phyloP scores from a whole-genome alignment of 2,329 filamentous ascomycete genomes.

The Stagonosporopsis tanaceti region DNA sequence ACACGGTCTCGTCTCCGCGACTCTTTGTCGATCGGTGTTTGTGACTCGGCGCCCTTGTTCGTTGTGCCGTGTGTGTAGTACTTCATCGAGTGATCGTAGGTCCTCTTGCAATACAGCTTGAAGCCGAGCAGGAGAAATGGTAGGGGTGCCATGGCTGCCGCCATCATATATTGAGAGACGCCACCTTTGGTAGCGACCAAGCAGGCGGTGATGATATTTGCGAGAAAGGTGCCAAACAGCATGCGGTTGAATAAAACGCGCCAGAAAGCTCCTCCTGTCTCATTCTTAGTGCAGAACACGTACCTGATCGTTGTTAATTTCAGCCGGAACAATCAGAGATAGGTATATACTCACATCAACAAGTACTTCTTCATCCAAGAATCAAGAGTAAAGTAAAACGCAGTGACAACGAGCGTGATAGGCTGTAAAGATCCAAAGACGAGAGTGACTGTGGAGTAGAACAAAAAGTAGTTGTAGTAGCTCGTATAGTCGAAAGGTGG shows the following conservation, averaged over 20 bases:
- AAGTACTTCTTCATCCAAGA: conserved; percentile 94
- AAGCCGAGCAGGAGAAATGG: conserved; percentile 81
- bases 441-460: conserved; percentile 88
- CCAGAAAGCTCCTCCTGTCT: conserved; percentile 95
- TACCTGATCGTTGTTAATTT: conserved; percentile 55
- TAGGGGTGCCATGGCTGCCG: conserved; percentile 75
- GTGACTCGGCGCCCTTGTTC: conserved; percentile 59
- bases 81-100: conserved; percentile 80
- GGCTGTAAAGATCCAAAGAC: conserved; percentile 88
- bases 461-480: conserved; percentile 98
- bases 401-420: conserved; percentile 82
- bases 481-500: conserved; percentile 92
- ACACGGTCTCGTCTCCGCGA: conserved; percentile 68
- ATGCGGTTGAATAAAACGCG: conserved; percentile 91
- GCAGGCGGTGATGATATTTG: conserved; percentile 80
- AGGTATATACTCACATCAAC: conserved; percentile 66
- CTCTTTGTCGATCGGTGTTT: conserved; percentile 53
- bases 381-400: conserved; percentile 88
- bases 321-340: background rate
- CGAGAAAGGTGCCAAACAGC: conserved; percentile 79
- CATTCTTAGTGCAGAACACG: conserved; percentile 95
- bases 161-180: conserved; percentile 58
- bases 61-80: conserved; percentile 76
- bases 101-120: conserved; percentile 81
- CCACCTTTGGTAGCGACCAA: conserved; percentile 73